phyloP scores from a whole-genome alignment of 169 alveolate genomes.

The Plasmodium reichenowi region DNA sequence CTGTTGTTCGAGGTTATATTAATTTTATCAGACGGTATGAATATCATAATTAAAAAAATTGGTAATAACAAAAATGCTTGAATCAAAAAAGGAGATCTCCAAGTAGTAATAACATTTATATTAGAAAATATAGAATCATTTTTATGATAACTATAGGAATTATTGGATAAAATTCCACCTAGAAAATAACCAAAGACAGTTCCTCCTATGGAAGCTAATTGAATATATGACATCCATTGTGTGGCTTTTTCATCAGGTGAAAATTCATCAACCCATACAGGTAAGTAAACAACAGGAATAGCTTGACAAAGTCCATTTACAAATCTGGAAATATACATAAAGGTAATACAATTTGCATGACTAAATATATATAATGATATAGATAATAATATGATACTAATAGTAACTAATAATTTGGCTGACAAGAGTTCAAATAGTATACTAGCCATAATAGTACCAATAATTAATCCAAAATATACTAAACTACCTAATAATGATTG shows the following conservation, averaged over 20 bases:
- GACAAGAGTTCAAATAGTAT: slow-evolving; percentile 72
- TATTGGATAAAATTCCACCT: slow-evolving; percentile 65
- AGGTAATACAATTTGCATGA: slow-evolving; percentile 77
- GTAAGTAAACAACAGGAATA: slow-evolving; percentile 92
- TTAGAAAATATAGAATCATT: slow-evolving; percentile 10
- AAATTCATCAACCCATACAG: slow-evolving; percentile 96
- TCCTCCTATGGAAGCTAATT: slow-evolving; percentile 92
- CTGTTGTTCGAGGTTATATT: slow-evolving; percentile 26
- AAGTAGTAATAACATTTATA: slow-evolving; percentile 28
- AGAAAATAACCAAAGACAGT: slow-evolving; percentile 81
- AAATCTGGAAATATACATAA: slow-evolving; percentile 89
- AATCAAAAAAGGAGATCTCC: slow-evolving; percentile 76
- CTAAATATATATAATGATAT: slow-evolving; percentile 81
- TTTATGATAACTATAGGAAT: slow-evolving; percentile 5
- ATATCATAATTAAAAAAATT: slow-evolving; percentile 45
- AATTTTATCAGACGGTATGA: slow-evolving; percentile 55
- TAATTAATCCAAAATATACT: slow-evolving; percentile 85
- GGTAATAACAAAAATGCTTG: slow-evolving; percentile 58
- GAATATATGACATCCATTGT: slow-evolving; percentile 95
- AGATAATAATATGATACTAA: slow-evolving; percentile 77
- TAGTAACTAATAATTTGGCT: slow-evolving; percentile 79
- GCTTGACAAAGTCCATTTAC: slow-evolving; percentile 93
- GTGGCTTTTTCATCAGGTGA: slow-evolving; percentile 92
- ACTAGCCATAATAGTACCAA: slow-evolving; percentile 86
- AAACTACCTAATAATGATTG: slow-evolving; percentile 86